Evolutionary conservation across 805 yeast genomes (phyloP).

Genomic region (Wickerhamiella lipophila): DNA sequence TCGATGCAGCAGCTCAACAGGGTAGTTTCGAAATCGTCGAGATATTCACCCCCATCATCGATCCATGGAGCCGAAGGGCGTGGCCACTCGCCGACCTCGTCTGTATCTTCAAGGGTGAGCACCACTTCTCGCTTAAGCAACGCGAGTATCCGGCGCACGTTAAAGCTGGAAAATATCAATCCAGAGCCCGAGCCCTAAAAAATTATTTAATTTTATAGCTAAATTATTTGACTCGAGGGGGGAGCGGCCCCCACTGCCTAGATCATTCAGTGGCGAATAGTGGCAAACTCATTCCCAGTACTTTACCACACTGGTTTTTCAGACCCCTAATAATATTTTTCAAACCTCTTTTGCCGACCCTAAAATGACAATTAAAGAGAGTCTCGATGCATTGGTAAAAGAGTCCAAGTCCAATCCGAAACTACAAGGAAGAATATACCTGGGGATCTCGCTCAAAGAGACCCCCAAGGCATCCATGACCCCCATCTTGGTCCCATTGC

Average conservation of each 20-base stretch:
- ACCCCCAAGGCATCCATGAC: conserved; percentile 10
- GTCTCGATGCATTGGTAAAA: conserved; percentile 15
- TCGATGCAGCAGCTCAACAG: conserved; percentile 7
- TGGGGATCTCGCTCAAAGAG: conserved; percentile 16
- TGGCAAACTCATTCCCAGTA: too few species aligned
- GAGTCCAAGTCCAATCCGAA: conserved; percentile 16
- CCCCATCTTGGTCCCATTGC: conserved; percentile 20
- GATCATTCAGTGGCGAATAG: too few species aligned
- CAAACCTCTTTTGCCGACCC: neutral
- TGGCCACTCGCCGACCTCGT: conserved; percentile 8
- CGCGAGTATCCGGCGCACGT: conserved; percentile 1
- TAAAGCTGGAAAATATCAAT: conserved; percentile 1
- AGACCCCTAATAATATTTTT: too few species aligned
- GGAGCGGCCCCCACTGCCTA: too few species aligned
- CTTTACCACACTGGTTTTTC: too few species aligned
- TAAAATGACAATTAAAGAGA: conserved; percentile 1
- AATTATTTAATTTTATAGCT: neutral
- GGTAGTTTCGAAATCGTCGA: conserved; percentile 6
- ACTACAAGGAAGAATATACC: conserved; percentile 19
- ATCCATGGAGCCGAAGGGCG: neutral
- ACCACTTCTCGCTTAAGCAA: neutral
- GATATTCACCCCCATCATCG: neutral
- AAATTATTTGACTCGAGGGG: neutral
- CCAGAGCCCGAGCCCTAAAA: conserved; percentile 7
- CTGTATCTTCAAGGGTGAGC: neutral